Evolutionary conservation across 2,329 filamentous ascomycete genomes (phyloP), one percentile per base, ranked within the genome.

Genomic region (Penicillium expansum): DNA sequence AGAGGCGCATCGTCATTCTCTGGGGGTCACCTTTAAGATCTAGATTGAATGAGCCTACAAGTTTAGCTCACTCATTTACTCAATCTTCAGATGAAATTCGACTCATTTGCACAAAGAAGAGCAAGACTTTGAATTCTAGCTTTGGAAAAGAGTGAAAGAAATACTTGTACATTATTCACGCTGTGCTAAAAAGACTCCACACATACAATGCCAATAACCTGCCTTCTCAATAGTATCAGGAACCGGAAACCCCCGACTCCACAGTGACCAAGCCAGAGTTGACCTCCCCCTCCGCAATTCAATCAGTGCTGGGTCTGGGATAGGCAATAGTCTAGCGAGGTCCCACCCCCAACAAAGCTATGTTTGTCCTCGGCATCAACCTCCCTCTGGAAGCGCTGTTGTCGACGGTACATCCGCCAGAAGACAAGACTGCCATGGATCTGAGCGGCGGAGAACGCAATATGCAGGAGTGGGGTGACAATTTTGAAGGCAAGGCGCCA

Each of bases 401-500:
- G 67, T 29, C 56, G 59, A 24, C 44, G 55, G 44, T 68, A 77
- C 76, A 79, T 75, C 16, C 62, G 64, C 61, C 70, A 76, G 45
- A 79, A 78, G 8, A 77, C 74, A 42, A 70, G 62, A 24, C 68
- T 75, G 4, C 77, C 78, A 68, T 77, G 77, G 1, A 80, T 51
- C 61, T 80, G 77, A 0, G 77, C 75, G 0, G 71, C 66, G 0
- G 70, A 73, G 57, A 80, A 80, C 0, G 78, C 66, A 11, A 71
- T 30, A 57, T 80, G 77, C 3, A 80, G 59, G 5, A 79, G 60
- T 0, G 78, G 78, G 0, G 76, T 80, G 11, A 71, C 63, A 10
- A 80, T 53, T 56, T 78, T 79, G 63, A 80, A 79, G 0, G 68
- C 70, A 1, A 79, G 50, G 8, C 73, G 71, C 78, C 78, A 80